These are phyloP conservation scores for Diplocarpon mali DNA, from an alignment of 2,329 filamentous ascomycete species.

Conservation along the genomic window DNA sequence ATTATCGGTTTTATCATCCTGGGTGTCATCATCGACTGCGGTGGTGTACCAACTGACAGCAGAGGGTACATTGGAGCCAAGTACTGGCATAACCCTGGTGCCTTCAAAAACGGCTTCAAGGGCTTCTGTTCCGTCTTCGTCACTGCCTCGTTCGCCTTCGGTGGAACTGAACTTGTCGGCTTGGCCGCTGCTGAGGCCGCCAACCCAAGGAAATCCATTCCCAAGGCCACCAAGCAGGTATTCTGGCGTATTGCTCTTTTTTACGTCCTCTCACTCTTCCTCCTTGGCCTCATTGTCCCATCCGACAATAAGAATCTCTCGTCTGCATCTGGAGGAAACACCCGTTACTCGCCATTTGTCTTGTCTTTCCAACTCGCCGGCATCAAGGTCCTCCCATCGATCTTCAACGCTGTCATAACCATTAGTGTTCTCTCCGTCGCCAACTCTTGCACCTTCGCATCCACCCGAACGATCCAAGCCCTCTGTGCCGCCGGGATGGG, in stretches of 20 bases:
- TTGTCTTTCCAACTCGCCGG: conserved; percentile 80
- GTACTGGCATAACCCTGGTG: conserved; percentile 72
- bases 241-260: conserved; percentile 87
- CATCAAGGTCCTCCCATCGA: conserved; percentile 68
- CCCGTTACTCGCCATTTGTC: conserved; percentile 74
- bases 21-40: conserved; percentile 18
- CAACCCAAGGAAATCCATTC: conserved; percentile 69
- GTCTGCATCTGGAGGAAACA: conserved; percentile 45
- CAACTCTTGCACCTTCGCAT: conserved; percentile 86
- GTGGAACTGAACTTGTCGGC: conserved; percentile 65
- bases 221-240: conserved; percentile 82
- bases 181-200: conserved; percentile 67
- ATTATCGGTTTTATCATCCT: conserved; percentile 78
- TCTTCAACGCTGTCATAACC: conserved; percentile 92
- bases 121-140: conserved; percentile 72
- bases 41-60: conserved; percentile 22
- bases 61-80: conserved; percentile 53
- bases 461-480: conserved; percentile 79
- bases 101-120: conserved; percentile 73
- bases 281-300: conserved; percentile 75
- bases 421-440: conserved; percentile 83
- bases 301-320: conserved; percentile 55
- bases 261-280: conserved; percentile 71
- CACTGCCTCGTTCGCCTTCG: conserved; percentile 64
- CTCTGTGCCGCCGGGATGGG: conserved; percentile 81